Conservation (phyloP, 2,329 filamentous ascomycete genomes). For the Ceratocystis huliohia region DNA sequence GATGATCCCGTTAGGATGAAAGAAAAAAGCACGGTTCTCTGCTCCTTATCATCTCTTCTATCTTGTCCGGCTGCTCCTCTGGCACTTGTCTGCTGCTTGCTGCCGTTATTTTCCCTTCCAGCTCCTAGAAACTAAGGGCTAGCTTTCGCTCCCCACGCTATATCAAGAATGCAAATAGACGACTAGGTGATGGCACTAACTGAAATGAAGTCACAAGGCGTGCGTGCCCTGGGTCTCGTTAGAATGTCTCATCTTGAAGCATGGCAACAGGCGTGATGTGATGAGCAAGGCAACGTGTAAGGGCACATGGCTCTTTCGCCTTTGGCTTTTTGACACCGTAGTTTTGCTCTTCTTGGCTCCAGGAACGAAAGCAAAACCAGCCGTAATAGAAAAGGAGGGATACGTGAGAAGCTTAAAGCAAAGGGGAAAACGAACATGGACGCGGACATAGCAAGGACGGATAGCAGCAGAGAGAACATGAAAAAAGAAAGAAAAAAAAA, state of each 20-base stretch:
- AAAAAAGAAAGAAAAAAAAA: not conserved
- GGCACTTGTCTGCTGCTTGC: not conserved
- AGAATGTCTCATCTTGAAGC: constrained; percentile 4
- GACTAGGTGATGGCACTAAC: not conserved
- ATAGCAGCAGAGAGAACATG: not conserved
- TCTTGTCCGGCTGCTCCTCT: not conserved
- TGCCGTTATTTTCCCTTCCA: not conserved
- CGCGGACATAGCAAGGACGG: too few species aligned
- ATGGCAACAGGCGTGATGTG: not conserved
- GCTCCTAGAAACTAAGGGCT: too few species aligned
- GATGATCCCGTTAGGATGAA: not conserved
- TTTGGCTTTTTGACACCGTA: too few species aligned
- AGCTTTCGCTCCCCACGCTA: too few species aligned
- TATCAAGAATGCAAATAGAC: too few species aligned
- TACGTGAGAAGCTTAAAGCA: not conserved
- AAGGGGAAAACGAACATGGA: not conserved
- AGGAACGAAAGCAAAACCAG: too few species aligned
- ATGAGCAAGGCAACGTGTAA: too few species aligned
- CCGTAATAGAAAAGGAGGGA: not conserved
- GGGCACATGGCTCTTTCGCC: too few species aligned
- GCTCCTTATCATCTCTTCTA: not conserved
- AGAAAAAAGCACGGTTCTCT: not conserved
- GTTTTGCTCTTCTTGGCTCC: too few species aligned
- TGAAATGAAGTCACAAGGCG: not conserved
- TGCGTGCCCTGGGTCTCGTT: not conserved